Conservation (phyloP, 345 rosid species). For the Gossypium australe region DNA sequence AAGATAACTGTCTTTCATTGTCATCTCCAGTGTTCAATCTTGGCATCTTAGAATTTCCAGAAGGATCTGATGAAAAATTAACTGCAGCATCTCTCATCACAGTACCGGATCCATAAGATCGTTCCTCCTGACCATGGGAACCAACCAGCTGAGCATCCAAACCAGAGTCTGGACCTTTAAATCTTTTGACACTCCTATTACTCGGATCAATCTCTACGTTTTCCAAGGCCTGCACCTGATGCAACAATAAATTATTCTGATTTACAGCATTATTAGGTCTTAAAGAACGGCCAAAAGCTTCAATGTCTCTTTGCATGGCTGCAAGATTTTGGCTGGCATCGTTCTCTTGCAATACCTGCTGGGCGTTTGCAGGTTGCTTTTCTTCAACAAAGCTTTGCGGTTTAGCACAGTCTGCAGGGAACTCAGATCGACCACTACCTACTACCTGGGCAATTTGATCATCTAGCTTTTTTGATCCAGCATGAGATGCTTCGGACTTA, state of each 20-base stretch:
- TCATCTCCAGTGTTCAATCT: conserved; percentile 23
- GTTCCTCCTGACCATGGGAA: conserved; percentile 26
- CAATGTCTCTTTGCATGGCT: conserved; percentile 42
- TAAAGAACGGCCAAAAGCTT: conserved; percentile 54
- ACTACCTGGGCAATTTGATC: conserved; percentile 33
- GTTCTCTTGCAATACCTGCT: conserved; percentile 21
- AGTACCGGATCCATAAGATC: conserved; percentile 26
- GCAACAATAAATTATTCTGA: conserved; percentile 41
- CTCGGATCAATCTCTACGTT: conserved; percentile 39
- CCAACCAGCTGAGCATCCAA: conserved; percentile 37
- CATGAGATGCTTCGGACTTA: conserved; percentile 31
- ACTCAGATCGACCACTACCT: conserved; percentile 30
- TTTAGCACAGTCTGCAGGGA: conserved; percentile 27
- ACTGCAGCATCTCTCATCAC: conserved; percentile 31
- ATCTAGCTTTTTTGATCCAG: conserved; percentile 33
- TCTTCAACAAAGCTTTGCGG: conserved; percentile 29
- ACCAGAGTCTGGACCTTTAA: conserved; percentile 37
- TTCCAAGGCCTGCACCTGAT: conserved; percentile 49
- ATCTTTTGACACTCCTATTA: conserved; percentile 42
- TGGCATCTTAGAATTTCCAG: conserved; percentile 34
- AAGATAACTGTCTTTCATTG: conserved; percentile 23
- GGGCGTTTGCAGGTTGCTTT: conserved; percentile 37
- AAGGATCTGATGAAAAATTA: conserved; percentile 17
- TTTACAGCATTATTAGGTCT: conserved; percentile 33
- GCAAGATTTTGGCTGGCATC: conserved; percentile 25